Conservation (phyloP, 495 filamentous ascomycete species). For the Physcia stellaris region DNA sequence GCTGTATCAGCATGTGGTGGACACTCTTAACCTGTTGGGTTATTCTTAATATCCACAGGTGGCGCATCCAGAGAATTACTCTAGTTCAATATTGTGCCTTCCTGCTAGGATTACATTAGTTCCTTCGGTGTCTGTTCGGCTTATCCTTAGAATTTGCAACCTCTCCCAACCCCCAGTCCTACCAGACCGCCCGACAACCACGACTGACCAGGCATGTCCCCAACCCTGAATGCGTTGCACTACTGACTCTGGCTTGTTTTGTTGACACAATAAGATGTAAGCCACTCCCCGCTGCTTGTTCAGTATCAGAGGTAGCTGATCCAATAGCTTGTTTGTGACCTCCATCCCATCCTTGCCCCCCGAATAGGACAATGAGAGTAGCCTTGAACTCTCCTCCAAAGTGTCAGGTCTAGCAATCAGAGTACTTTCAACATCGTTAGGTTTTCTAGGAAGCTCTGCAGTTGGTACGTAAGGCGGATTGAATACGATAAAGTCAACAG, state of each 20-base stretch:
- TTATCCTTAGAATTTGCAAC: slow-evolving; percentile 63
- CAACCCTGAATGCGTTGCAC: slow-evolving; percentile 38
- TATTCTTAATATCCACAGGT: no score
- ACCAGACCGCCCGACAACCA: slow-evolving; percentile 73
- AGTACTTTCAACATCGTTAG: background rate
- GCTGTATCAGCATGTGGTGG: no score
- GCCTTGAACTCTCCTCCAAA: slow-evolving; percentile 60
- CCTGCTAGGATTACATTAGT: no score
- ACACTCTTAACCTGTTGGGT: no score
- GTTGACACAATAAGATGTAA: slow-evolving; percentile 77
- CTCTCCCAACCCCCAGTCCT: slow-evolving; percentile 86
- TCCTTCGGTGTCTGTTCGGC: no score
- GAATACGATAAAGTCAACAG: slow-evolving; percentile 78
- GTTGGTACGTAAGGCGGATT: slow-evolving; percentile 96
- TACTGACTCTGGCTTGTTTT: slow-evolving; percentile 51
- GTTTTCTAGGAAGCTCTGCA: slow-evolving; percentile 39
- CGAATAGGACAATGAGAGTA: slow-evolving; percentile 78
- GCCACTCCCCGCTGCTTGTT: slow-evolving; percentile 55
- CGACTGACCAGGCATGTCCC: slow-evolving; percentile 50
- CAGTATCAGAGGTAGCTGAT: slow-evolving; percentile 47
- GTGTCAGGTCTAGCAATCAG: slow-evolving; percentile 19
- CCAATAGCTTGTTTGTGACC: slow-evolving; percentile 65
- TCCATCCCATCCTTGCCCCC: slow-evolving; percentile 89
- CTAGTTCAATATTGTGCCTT: background rate
- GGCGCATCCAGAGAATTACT: background rate